Evolutionary conservation across 2,329 filamentous ascomycete genomes (phyloP).

Genomic region (Aspergillus amoenus): DNA sequence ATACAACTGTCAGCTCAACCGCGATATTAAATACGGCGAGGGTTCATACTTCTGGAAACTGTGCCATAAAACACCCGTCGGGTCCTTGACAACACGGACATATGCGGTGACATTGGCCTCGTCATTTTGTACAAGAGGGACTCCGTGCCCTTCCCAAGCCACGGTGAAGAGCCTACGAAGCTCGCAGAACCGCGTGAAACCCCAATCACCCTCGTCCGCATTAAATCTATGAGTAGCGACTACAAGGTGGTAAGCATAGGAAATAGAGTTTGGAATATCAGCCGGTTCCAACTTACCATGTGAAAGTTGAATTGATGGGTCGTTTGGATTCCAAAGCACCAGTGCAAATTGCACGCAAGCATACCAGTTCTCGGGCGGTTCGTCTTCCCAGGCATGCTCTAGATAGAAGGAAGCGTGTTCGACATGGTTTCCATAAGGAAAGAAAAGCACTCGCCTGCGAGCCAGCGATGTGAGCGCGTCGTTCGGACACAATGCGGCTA

Average conservation of each 20-base stretch:
- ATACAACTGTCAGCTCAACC: conserved; percentile 40
- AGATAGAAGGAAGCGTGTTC: conserved; percentile 94
- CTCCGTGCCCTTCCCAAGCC: conserved; percentile 67
- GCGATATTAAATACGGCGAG: neutral
- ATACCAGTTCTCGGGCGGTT: conserved; percentile 89
- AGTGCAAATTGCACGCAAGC: conserved; percentile 94
- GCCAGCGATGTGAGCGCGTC: conserved; percentile 23
- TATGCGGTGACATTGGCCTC: conserved; percentile 49
- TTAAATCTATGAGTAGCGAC: conserved; percentile 94
- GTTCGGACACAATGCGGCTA: neutral
- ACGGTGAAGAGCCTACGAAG: conserved; percentile 79
- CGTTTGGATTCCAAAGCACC: conserved; percentile 90
- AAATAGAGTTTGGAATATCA: neutral
- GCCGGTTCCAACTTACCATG: conserved; percentile 57
- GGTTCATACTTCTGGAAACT: conserved; percentile 44
- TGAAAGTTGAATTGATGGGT: conserved; percentile 75
- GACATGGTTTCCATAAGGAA: conserved; percentile 91
- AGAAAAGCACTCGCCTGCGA: conserved; percentile 84
- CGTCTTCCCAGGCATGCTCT: conserved; percentile 80
- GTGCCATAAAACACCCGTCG: conserved; percentile 51
- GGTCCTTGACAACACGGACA: conserved; percentile 50
- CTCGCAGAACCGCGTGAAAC: conserved; percentile 95
- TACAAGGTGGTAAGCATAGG: conserved; percentile 22
- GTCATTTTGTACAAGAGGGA: conserved; percentile 54
- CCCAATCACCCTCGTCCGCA: conserved; percentile 95